Base-by-base conservation (phyloP, 2,329 filamentous ascomycete genomes). In the Aspergillus novofumigatus region DNA sequence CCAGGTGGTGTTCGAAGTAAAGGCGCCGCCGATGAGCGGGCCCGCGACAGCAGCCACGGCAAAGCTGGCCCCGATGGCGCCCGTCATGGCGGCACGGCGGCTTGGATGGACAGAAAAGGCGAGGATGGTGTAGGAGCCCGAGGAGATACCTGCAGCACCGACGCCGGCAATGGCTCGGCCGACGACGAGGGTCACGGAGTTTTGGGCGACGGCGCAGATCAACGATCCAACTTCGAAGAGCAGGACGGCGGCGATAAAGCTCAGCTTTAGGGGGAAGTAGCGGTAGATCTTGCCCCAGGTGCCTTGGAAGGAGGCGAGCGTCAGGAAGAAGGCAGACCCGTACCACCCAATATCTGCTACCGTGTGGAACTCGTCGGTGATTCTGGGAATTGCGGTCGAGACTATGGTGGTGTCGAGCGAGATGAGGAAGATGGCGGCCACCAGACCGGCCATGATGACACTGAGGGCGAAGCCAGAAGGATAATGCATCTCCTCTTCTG, bases 51-150 rank as follows among this genome's bases (percentile, higher is more conserved):
- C 69, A 4, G 79, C 78, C 54, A 82, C 74, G 2, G 78, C 78
- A 61, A 79, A 81, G 71, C 80, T 79, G 49, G 72, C 72, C 41
- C 79, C 80, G 41, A 81, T 75, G n/a, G 81, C 23, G 1, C 79
- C 79, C 59, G 76, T 80, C 58, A 54, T 50, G 2, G 53, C 45
- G 2, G 60, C 35, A 11, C 42, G 25, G 20, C 52, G 20, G 8
- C 42, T 3, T 9, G 61, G 55, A 7, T 51, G 49, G 1, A 55
- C 57, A 26, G 55, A 51, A 35, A 62, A 61, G 4, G 62, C 67
- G 32, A 71, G 61, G 49, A 73, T 68, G 4, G 60, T 63, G 51
- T 65, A 65, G 4, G 48, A 60, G 8, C 74, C 75, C 7, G 62
- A 60, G 3, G 65, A 59, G 25, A 74, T 64, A 10, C 75, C 73